Conservation (phyloP, 2,329 filamentous ascomycete genomes). For the Cadophora gregata region DNA sequence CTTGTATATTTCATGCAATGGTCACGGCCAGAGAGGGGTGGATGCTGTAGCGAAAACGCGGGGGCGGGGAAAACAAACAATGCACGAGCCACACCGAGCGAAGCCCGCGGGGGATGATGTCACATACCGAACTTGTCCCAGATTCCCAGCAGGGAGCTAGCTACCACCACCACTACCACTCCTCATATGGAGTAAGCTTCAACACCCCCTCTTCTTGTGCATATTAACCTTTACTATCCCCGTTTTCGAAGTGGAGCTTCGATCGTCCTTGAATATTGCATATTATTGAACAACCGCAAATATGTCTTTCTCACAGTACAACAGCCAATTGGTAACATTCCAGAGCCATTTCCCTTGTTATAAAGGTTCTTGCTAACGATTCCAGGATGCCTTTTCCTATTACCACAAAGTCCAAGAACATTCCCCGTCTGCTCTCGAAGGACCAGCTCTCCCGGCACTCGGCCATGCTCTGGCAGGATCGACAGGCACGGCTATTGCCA, state of each 20-base stretch:
- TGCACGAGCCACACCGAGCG: constrained; percentile 11
- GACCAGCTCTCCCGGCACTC: constrained; percentile 68
- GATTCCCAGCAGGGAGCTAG: background rate
- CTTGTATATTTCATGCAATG: background rate
- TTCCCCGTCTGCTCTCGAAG: constrained; percentile 37
- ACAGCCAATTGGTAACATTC: constrained; percentile 50
- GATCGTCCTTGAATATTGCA: background rate
- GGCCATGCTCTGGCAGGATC: constrained; percentile 84
- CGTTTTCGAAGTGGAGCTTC: background rate
- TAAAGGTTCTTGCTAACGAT: background rate
- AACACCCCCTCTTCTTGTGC: constrained; percentile 10
- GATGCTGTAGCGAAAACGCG: background rate
- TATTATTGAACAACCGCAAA: background rate
- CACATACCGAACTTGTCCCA: background rate
- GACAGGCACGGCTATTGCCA: constrained; percentile 78
- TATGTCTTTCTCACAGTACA: constrained; percentile 32
- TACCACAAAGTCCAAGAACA: constrained; percentile 47
- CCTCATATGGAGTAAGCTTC: background rate
- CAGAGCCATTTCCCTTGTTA: background rate
- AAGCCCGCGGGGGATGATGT: constrained; percentile 32
- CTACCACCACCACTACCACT: too few species aligned
- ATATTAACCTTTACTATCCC: background rate
- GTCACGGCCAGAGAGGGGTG: constrained; percentile 2
- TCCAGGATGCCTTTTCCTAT: constrained; percentile 41
- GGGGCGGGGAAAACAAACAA: background rate